phyloP scores from a whole-genome alignment of 1,139 yeast species.

The Debaryomycetaceae sp. region DNA sequence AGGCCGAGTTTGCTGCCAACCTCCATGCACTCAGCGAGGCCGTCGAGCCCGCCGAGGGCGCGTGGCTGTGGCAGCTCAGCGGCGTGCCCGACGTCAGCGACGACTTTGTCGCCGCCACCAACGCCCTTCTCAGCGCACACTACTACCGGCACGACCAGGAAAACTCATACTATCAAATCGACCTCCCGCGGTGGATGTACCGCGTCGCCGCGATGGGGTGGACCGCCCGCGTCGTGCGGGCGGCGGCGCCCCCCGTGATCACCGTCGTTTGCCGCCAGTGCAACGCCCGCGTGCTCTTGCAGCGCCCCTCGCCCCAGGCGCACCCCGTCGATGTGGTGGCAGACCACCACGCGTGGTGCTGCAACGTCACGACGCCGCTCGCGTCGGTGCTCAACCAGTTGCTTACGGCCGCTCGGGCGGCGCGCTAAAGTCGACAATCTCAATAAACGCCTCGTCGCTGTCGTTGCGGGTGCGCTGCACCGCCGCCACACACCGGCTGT shows the following conservation, averaged over 20 bases:
- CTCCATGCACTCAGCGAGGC: constrained; percentile 29
- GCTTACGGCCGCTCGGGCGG: constrained; percentile 19
- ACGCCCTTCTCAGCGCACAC: constrained; percentile 25
- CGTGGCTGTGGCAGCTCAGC: too few relatives aligned
- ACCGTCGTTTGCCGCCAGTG: constrained; percentile 35
- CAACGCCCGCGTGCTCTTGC: constrained; percentile 30
- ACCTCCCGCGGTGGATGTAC: constrained; percentile 29
- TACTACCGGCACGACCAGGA: constrained; percentile 33
- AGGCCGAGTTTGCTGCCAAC: constrained; percentile 24
- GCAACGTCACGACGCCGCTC: constrained; percentile 18
- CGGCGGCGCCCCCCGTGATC: constrained; percentile 23
- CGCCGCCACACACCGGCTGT: constrained; percentile 85
- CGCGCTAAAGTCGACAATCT: constrained; percentile 75
- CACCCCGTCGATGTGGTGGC: constrained; percentile 23
- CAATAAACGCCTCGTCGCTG: constrained; percentile 59
- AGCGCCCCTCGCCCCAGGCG: constrained; percentile 25
- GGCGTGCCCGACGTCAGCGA: too few relatives aligned
- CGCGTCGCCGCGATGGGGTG: constrained; percentile 34
- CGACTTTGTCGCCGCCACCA: constrained; percentile 23
- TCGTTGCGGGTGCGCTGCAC: constrained; percentile 57
- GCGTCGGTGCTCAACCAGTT: neutral
- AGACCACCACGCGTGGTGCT: constrained; percentile 40
- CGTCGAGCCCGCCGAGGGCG: constrained; percentile 13
- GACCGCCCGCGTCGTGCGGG: constrained; percentile 30
- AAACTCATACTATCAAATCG: constrained; percentile 21